phyloP scores from a whole-genome alignment of 1,139 yeast species.

The Geotrichum reessii region DNA sequence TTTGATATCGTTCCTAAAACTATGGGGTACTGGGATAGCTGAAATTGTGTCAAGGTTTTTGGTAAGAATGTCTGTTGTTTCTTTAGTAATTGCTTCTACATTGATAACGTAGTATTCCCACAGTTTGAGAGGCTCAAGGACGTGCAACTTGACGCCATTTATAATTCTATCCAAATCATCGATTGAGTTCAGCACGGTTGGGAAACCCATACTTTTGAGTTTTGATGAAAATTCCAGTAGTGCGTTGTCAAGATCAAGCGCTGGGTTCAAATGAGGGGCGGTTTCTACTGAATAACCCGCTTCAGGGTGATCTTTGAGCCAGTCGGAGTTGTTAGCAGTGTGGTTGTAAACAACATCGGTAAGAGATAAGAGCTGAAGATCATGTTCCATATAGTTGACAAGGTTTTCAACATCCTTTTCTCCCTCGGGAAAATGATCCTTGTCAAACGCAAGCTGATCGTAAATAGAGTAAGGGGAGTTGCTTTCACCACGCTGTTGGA shows the following conservation, averaged over 20 bases:
- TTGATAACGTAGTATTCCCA: conserved; percentile 88
- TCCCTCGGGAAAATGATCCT: conserved; percentile 49
- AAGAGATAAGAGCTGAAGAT: conserved; percentile 63
- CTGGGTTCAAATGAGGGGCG: conserved; percentile 82
- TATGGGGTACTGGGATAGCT: conserved; percentile 22
- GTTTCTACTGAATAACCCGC: conserved; percentile 81
- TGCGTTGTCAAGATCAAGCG: conserved; percentile 72
- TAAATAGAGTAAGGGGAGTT: conserved; percentile 88
- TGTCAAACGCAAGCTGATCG: conserved; percentile 79
- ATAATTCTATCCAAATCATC: conserved; percentile 56
- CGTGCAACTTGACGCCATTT: conserved; percentile 63
- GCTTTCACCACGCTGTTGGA: conserved; percentile 82
- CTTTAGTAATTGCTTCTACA: conserved; percentile 35
- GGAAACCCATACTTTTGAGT: conserved; percentile 53
- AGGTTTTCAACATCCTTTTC: conserved; percentile 45
- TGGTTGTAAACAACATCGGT: conserved; percentile 95
- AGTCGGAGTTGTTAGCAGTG: conserved; percentile 81
- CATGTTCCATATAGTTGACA: conserved; percentile 46
- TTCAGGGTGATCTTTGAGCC: conserved; percentile 85
- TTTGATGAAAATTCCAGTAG: conserved; percentile 58
- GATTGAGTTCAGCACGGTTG: conserved; percentile 46
- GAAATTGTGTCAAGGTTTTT: background rate
- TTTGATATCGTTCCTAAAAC: conserved; percentile 34
- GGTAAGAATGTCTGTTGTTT: conserved; percentile 13
- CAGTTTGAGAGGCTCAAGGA: conserved; percentile 56